These are phyloP conservation scores for Chalciporus piperatus DNA, from an alignment of 768 basidiomycete genomes.

Conservation along the genomic window DNA sequence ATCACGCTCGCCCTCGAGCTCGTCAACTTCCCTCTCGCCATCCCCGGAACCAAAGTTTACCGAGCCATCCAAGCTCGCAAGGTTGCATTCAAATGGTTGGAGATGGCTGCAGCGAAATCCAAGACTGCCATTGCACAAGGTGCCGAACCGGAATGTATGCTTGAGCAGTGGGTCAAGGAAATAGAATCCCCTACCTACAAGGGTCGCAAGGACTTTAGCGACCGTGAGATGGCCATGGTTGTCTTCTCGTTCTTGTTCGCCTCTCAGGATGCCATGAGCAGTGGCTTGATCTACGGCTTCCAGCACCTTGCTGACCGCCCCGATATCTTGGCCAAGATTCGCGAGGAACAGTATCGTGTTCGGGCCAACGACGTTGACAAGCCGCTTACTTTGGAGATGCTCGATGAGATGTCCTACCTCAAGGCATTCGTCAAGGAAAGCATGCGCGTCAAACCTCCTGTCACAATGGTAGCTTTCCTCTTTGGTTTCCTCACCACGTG, in stretches of 20 bases:
- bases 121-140: constrained; percentile 82
- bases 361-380: constrained; percentile 74
- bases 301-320: constrained; percentile 95
- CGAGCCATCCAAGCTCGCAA: constrained; percentile 91
- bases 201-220: constrained; percentile 82
- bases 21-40: constrained; percentile 95
- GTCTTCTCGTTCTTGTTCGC: constrained; percentile 96
- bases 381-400: constrained; percentile 80
- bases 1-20: constrained; percentile 95
- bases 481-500: neutral
- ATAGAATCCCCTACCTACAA: constrained; percentile 66
- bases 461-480: constrained; percentile 80
- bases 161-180: constrained; percentile 87
- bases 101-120: constrained; percentile 71
- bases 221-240: constrained; percentile 96
- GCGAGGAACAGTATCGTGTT: constrained; percentile 85
- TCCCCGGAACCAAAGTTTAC: constrained; percentile 96
- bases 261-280: constrained; percentile 97
- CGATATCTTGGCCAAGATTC: constrained; percentile 81
- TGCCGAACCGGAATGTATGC: constrained; percentile 79
- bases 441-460: constrained; percentile 87
- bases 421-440: constrained; percentile 93
- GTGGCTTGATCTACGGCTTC: constrained; percentile 92
- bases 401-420: constrained; percentile 92
- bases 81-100: constrained; percentile 74